Evolutionary conservation across 768 basidiomycete species (phyloP).

Genomic region (Tulasnella sp.): DNA sequence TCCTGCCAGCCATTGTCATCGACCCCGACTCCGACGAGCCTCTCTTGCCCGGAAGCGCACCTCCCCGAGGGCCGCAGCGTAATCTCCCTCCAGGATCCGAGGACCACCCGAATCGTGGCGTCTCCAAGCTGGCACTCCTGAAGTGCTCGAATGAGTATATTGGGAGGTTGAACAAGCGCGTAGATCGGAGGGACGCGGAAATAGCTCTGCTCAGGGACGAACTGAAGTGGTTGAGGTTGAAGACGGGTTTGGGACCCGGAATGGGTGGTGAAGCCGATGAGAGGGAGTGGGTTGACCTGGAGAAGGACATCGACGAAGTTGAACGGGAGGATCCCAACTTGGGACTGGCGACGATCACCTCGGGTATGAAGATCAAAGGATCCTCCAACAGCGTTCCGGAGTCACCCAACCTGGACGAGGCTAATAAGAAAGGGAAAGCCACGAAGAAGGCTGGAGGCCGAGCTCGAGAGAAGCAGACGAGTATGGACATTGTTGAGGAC

Average conservation of each 20-base stretch:
- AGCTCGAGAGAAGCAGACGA: background rate
- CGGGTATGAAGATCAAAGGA: background rate
- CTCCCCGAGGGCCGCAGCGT: constrained; percentile 86
- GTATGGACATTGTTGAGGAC: background rate
- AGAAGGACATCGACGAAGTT: constrained; percentile 31
- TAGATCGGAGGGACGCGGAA: constrained; percentile 80
- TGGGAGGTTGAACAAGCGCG: constrained; percentile 69
- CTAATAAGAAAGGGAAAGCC: background rate
- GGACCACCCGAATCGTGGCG: constrained; percentile 93
- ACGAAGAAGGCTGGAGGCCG: background rate
- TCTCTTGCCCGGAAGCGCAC: constrained; percentile 81
- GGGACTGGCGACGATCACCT: background rate
- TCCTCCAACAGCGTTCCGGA: background rate
- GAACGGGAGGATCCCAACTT: constrained; percentile 25
- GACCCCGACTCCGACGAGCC: constrained; percentile 74
- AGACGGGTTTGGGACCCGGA: constrained; percentile 14
- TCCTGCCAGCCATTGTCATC: constrained; percentile 84
- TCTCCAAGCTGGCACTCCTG: constrained; percentile 90
- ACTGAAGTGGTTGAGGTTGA: constrained; percentile 58
- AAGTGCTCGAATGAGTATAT: constrained; percentile 92
- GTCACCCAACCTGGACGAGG: background rate
- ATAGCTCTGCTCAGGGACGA: constrained; percentile 69
- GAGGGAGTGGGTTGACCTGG: constrained; percentile 28
- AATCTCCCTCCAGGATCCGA: constrained; percentile 53
- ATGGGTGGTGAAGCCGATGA: constrained; percentile 15